Percentiles rank a stretch among this genome's conserved stretches.
Conservation (phyloP, 352 stramenopile genomes). For the Phytophthora europaea region DNA sequence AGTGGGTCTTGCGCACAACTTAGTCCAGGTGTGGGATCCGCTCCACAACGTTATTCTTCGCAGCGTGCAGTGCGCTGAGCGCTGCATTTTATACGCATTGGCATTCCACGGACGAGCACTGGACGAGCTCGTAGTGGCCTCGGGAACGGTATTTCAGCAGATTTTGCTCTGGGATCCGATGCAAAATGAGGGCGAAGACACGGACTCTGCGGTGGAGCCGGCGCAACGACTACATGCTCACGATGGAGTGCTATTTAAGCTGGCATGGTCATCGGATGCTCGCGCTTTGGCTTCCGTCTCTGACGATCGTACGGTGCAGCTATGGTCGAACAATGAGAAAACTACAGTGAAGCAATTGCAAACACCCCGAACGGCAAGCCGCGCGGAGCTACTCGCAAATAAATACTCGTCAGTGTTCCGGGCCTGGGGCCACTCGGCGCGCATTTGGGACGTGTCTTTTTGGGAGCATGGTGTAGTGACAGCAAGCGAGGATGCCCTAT, state of each 20-base stretch:
- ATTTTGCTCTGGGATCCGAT: constrained; percentile 83
- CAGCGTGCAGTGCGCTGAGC: constrained; percentile 76
- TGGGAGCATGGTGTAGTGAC: constrained; percentile 57
- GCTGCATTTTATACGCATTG: constrained; percentile 87
- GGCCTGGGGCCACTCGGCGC: constrained; percentile 84
- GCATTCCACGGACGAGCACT: constrained; percentile 75
- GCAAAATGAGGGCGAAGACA: constrained; percentile 18
- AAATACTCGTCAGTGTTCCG: constrained; percentile 70
- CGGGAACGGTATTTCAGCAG: constrained; percentile 89
- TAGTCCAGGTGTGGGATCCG: constrained; percentile 82
- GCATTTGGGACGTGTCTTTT: constrained; percentile 89
- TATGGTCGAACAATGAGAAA: constrained; percentile 69
- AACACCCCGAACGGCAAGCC: neutral
- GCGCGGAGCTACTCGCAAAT: constrained; percentile 28
- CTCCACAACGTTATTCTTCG: constrained; percentile 52
- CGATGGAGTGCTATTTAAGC: constrained; percentile 88
- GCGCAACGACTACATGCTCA: constrained; percentile 80
- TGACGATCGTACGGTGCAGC: constrained; percentile 86
- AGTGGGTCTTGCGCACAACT: constrained; percentile 88
- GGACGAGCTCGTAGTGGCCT: constrained; percentile 76
- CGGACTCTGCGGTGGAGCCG: constrained; percentile 35
- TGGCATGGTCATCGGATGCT: constrained; percentile 79
- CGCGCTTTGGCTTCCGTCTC: constrained; percentile 83
- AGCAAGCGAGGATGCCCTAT: constrained; percentile 83
- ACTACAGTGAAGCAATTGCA: constrained; percentile 23